A percentile compares a stretch with the other conserved stretches of the same genome.
phyloP scores from a whole-genome alignment of 192 early-diverging fungal species.

The Powellomyces hirtus region DNA sequence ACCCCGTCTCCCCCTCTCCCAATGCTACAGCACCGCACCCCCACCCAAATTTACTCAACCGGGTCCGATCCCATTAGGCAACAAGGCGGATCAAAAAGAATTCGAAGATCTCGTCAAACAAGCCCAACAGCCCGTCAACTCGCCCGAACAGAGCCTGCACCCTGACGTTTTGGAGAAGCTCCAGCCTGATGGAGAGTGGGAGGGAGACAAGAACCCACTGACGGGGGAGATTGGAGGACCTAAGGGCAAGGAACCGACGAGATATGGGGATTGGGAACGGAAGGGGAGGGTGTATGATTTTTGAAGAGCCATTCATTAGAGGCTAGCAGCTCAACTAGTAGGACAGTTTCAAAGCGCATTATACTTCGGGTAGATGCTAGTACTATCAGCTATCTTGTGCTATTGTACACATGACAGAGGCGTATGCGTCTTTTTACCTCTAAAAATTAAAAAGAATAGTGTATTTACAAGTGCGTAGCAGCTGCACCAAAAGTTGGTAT shows the following conservation, averaged over 20 bases:
- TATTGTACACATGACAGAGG: no score
- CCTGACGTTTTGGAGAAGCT: conserved; percentile 53
- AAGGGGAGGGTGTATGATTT: conserved; percentile 75
- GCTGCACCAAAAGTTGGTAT: no score
- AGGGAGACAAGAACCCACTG: conserved; percentile 65
- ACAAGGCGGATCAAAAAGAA: conserved; percentile 66
- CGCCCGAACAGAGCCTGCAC: conserved; percentile 26
- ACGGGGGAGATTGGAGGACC: conserved; percentile 76
- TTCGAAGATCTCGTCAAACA: conserved; percentile 67
- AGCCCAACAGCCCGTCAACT: conserved; percentile 34
- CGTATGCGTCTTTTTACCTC: no score
- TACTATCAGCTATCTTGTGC: no score
- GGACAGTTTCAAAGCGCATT: no score
- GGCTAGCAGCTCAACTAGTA: no score
- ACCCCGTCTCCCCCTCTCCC: no score
- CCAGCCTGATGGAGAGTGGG: conserved; percentile 51
- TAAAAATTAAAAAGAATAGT: no score
- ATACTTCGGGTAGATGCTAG: no score
- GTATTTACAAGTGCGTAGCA: no score
- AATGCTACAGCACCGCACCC: no score
- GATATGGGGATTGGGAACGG: conserved; percentile 81
- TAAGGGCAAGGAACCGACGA: conserved; percentile 74
- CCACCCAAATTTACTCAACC: conserved; percentile 35
- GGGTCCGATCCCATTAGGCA: conserved; percentile 68
- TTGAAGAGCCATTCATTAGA: no score